phyloP scores from a whole-genome alignment of 371 early-diverging fungal genomes.

The Mortierella sp. region DNA sequence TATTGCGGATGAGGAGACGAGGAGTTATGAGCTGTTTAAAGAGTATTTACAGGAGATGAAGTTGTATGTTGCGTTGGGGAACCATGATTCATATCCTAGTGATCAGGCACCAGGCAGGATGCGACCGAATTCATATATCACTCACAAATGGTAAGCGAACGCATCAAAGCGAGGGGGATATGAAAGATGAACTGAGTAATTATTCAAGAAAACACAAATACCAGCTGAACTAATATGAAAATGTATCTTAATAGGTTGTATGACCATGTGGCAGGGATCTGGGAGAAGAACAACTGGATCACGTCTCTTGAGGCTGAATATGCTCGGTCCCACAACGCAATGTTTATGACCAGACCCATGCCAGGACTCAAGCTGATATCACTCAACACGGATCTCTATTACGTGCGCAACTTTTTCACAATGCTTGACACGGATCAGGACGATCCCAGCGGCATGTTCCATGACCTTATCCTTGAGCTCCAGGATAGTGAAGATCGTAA shows the following conservation, averaged over 20 bases:
- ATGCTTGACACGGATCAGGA: slow-evolving; percentile 50
- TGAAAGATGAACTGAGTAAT: too few species aligned
- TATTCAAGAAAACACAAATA: too few species aligned
- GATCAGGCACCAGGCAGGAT: slow-evolving; percentile 43
- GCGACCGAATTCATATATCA: slow-evolving; percentile 24
- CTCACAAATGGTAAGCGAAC: slow-evolving; percentile 54
- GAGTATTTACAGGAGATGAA: slow-evolving; percentile 62
- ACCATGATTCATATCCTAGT: slow-evolving; percentile 62
- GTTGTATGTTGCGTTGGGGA: slow-evolving; percentile 68
- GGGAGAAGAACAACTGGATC: slow-evolving; percentile 66
- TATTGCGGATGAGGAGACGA: slow-evolving; percentile 59
- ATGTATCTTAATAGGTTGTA: too few species aligned
- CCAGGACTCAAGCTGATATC: slow-evolving; percentile 66
- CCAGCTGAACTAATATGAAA: too few species aligned
- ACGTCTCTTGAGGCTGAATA: slow-evolving; percentile 38
- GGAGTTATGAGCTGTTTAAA: slow-evolving; percentile 56
- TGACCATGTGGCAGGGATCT: slow-evolving; percentile 58
- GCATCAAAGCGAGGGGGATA: too few species aligned
- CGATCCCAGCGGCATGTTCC: slow-evolving; percentile 66
- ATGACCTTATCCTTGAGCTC: slow-evolving; percentile 62
- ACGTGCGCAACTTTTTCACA: slow-evolving; percentile 61
- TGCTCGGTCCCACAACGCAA: slow-evolving; percentile 61
- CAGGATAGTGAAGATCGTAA: slow-evolving; percentile 66
- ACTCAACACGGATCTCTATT: slow-evolving; percentile 73
- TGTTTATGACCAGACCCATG: slow-evolving; percentile 61